Evolutionary conservation across 768 basidiomycete species (phyloP).

Genomic region (Rhizopogon sp.): DNA sequence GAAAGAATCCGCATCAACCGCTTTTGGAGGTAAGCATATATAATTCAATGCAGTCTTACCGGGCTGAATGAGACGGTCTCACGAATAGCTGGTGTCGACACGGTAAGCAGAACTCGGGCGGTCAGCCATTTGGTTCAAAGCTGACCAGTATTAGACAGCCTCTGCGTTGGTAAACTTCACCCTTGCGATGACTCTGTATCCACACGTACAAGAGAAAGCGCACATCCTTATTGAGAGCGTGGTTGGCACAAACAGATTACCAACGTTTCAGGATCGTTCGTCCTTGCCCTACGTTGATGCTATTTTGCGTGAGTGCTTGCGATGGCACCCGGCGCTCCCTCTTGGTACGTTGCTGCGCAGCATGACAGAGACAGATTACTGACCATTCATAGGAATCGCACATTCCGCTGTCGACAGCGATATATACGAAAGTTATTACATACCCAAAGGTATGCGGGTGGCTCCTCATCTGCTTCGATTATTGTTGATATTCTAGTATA

Average conservation of each 20-base stretch:
- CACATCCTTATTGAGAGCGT: conserved; percentile 23
- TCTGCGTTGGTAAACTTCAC: conserved; percentile 17
- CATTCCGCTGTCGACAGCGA: conserved; percentile 32
- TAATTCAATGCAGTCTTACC: neutral
- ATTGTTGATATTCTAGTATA: neutral
- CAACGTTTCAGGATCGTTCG: conserved; percentile 18
- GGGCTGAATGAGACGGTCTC: neutral
- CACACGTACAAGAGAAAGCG: conserved; percentile 23
- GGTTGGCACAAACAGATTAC: conserved; percentile 11
- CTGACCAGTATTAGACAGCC: conserved; percentile 11
- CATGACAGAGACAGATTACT: neutral
- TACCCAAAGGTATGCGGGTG: conserved; percentile 27
- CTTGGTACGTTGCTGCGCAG: conserved; percentile 14
- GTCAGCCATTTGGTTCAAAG: neutral
- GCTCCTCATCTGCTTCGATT: neutral
- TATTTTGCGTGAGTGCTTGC: conserved; percentile 23
- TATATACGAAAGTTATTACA: conserved; percentile 36
- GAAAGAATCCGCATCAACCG: conserved; percentile 23
- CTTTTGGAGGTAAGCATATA: conserved; percentile 21
- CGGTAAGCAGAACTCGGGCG: conserved; percentile 7
- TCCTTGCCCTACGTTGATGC: conserved; percentile 24
- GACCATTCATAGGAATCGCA: conserved; percentile 15
- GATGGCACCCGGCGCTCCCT: conserved; percentile 26
- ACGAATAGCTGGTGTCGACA: conserved; percentile 18
- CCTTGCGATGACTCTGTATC: conserved; percentile 24